Conservation (phyloP, 2,329 filamentous ascomycete species). For the Claviceps sp. region DNA sequence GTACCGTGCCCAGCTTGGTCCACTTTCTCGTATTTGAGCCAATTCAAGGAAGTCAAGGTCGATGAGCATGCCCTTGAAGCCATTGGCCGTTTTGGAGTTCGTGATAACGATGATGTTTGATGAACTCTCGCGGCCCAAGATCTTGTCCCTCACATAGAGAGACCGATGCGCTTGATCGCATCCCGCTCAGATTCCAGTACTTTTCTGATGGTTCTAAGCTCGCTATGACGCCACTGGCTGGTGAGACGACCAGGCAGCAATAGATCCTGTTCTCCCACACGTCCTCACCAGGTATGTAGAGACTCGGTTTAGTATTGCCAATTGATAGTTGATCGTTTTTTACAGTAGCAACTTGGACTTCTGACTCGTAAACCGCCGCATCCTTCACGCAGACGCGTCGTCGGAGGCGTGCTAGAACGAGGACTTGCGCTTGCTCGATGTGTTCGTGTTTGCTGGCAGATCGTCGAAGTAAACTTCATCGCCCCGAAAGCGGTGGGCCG, state of each 20-base stretch:
- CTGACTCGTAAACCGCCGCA: slow-evolving; percentile 5
- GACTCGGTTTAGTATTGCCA: slow-evolving; percentile 3
- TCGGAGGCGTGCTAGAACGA: not conserved
- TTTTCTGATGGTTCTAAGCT: not conserved
- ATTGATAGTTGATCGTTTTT: not conserved
- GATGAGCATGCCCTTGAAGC: slow-evolving; percentile 14
- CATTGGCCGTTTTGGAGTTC: slow-evolving; percentile 4
- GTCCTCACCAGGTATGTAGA: slow-evolving; percentile 6
- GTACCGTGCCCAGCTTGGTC: slow-evolving; percentile 12
- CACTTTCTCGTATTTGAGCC: slow-evolving; percentile 7
- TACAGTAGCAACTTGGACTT: not conserved
- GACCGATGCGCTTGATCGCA: slow-evolving; percentile 4
- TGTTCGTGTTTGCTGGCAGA: not conserved
- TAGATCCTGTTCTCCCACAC: slow-evolving; percentile 7
- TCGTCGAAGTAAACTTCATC: too few relatives aligned
- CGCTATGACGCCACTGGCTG: slow-evolving; percentile 5
- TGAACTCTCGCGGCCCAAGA: slow-evolving; percentile 1
- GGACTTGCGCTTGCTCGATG: not conserved
- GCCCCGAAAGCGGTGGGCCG: slow-evolving; percentile 3
- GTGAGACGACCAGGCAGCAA: slow-evolving; percentile 6
- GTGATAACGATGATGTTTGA: slow-evolving; percentile 4
- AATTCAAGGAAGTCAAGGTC: slow-evolving; percentile 7
- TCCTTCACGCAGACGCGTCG: slow-evolving; percentile 6
- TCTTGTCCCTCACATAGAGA: not conserved
- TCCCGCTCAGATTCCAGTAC: slow-evolving; percentile 2